A percentile compares a stretch with the other conserved stretches of the same genome.
These are phyloP conservation scores for Fusarium praegraminearum DNA, from an alignment of 2,329 filamentous ascomycete genomes.

Conservation along the genomic window DNA sequence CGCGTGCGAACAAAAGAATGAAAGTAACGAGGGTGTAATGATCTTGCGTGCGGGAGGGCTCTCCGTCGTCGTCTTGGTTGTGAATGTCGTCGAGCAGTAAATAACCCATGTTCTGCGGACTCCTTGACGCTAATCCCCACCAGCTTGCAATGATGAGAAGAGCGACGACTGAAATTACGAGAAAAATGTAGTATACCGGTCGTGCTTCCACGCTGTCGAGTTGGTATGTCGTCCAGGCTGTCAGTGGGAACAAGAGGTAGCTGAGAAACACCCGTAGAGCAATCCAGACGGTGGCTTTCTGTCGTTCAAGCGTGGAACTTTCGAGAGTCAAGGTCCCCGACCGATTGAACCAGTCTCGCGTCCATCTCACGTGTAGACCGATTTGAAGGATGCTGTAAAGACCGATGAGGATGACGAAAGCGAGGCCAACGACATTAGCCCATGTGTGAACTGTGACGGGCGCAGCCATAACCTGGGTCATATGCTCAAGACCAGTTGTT, in stretches of 20 bases:
- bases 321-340: conserved; percentile 46
- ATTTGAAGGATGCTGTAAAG: conserved; percentile 67
- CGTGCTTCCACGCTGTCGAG: conserved; percentile 53
- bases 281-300: conserved; percentile 58
- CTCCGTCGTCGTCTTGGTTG: conserved; percentile 70
- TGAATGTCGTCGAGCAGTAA: conserved; percentile 64
- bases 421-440: conserved; percentile 74
- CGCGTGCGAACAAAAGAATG: conserved; percentile 30
- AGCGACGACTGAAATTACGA: conserved; percentile 34
- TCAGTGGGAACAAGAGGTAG: conserved; percentile 78
- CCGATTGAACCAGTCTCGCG: conserved; percentile 58
- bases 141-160: conserved; percentile 44
- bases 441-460: conserved; percentile 72
- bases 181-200: conserved; percentile 53
- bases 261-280: conserved; percentile 78
- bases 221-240: conserved; percentile 79
- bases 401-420: conserved; percentile 68
- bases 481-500: conserved; percentile 69
- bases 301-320: conserved; percentile 49
- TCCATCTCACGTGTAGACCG: conserved; percentile 32
- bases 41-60: conserved; percentile 61
- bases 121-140: conserved; percentile 46
- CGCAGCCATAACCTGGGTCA: conserved; percentile 77
- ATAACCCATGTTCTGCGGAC: conserved; percentile 47
- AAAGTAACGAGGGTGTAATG: conserved; percentile 49